Conservation (phyloP, 1,284 basidiomycete species). For the Ustilago hordei region DNA sequence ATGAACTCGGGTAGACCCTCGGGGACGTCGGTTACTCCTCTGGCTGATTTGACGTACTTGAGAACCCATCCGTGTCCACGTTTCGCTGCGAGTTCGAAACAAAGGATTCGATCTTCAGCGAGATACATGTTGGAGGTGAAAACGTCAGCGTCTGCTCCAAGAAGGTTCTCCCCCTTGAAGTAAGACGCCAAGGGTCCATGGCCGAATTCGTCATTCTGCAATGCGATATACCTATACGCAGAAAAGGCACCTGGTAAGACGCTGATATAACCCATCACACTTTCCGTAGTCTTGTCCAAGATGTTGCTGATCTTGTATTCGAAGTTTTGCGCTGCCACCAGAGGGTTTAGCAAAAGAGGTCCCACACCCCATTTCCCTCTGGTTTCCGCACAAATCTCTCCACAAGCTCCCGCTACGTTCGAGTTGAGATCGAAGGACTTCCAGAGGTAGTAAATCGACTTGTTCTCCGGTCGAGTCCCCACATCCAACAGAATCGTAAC, state of each 20-base stretch:
- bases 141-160: slow-evolving; percentile 90
- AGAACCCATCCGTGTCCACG: slow-evolving; percentile 89
- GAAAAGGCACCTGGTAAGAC: slow-evolving; percentile 61
- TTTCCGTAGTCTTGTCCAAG: slow-evolving; percentile 67
- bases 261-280: slow-evolving; percentile 67
- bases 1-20: slow-evolving; percentile 95
- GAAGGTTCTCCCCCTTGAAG: slow-evolving; percentile 94
- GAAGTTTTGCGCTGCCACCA: slow-evolving; percentile 87
- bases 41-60: slow-evolving; percentile 93
- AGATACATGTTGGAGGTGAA: slow-evolving; percentile 80
- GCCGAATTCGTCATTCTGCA: slow-evolving; percentile 88
- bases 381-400: slow-evolving; percentile 71
- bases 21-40: slow-evolving; percentile 94
- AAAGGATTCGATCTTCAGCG: slow-evolving; percentile 80
- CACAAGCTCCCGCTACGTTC: slow-evolving; percentile 91
- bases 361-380: slow-evolving; percentile 72
- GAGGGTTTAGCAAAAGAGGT: slow-evolving; percentile 89
- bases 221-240: slow-evolving; percentile 81
- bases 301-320: slow-evolving; percentile 79
- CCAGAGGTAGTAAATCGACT: slow-evolving; percentile 97
- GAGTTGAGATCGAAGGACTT: slow-evolving; percentile 83
- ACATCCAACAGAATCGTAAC: slow-evolving; percentile 91
- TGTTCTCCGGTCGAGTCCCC: slow-evolving; percentile 95
- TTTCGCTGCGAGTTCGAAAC: slow-evolving; percentile 96
- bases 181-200: slow-evolving; percentile 91